Evolutionary conservation across 768 basidiomycete species (phyloP).

Genomic region (Amanita pseudoporphyria): DNA sequence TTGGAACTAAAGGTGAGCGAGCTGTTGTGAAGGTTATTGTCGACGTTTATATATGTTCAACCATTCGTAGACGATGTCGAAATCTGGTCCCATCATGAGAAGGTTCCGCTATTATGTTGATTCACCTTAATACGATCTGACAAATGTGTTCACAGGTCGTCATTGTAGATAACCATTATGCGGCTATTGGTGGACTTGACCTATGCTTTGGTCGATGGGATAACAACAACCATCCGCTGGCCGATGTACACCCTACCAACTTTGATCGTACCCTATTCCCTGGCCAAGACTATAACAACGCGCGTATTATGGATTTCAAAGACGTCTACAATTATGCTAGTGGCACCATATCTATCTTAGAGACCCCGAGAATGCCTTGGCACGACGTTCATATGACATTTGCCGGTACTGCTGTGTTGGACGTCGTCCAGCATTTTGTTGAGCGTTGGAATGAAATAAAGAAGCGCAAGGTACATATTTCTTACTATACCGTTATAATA

Average conservation of each 20-base stretch:
- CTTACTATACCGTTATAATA: slow-evolving; percentile 2
- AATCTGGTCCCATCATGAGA: slow-evolving; percentile 93
- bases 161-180: slow-evolving; percentile 77
- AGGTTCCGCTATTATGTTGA: slow-evolving; percentile 23
- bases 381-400: slow-evolving; percentile 93
- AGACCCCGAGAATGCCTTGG: slow-evolving; percentile 85
- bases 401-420: slow-evolving; percentile 73
- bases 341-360: slow-evolving; percentile 57
- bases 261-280: slow-evolving; percentile 81
- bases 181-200: slow-evolving; percentile 90
- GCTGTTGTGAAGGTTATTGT: too few species aligned
- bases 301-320: slow-evolving; percentile 77
- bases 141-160: slow-evolving; percentile 39
- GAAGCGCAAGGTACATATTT: slow-evolving; percentile 50
- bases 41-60: background rate
- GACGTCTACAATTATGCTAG: slow-evolving; percentile 70
- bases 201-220: slow-evolving; percentile 98
- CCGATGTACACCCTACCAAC: slow-evolving; percentile 87
- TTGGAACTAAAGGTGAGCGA: slow-evolving; percentile 61
- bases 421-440: slow-evolving; percentile 87
- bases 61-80: slow-evolving; percentile 51
- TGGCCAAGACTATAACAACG: slow-evolving; percentile 92
- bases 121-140: slow-evolving; percentile 6
- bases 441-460: slow-evolving; percentile 92
- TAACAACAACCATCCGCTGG: slow-evolving; percentile 79